Conservation (phyloP, 495 filamentous ascomycete species). For the Daldinia grandis region DNA sequence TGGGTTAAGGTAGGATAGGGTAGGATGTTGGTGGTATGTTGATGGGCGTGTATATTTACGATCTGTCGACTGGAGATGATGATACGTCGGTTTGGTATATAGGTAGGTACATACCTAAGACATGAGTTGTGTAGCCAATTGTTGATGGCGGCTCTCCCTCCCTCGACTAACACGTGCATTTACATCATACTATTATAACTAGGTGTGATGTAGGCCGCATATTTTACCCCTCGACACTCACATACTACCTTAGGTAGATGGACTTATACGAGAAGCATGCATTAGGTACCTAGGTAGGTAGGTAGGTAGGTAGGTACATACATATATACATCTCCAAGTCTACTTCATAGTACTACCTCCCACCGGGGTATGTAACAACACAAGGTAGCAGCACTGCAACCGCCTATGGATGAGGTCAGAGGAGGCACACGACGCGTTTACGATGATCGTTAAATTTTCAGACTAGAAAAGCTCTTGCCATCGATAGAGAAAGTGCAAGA, state of each 20-base stretch:
- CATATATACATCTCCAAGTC: background rate
- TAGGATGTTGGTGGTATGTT: no score
- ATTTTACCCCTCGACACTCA: background rate
- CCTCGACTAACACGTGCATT: background rate
- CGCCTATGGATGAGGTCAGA: background rate
- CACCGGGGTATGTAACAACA: slow-evolving; percentile 14
- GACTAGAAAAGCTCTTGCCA: slow-evolving; percentile 15
- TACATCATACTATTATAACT: background rate
- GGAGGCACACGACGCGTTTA: background rate
- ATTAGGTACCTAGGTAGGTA: no score
- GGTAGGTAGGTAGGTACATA: no score
- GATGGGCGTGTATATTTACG: no score
- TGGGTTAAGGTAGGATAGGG: no score
- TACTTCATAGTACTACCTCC: slow-evolving; percentile 5
- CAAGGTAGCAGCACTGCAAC: background rate
- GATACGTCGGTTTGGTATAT: background rate
- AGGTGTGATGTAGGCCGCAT: background rate
- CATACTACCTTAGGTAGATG: no score
- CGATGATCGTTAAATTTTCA: slow-evolving; percentile 7
- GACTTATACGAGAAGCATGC: background rate
- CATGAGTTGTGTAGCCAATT: background rate
- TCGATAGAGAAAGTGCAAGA: slow-evolving; percentile 11
- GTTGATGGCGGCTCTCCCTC: background rate
- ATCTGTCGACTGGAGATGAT: background rate
- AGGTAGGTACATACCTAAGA: background rate